Evolutionary conservation across 495 filamentous ascomycete genomes (phyloP).

Genomic region (Neurospora sp.): DNA sequence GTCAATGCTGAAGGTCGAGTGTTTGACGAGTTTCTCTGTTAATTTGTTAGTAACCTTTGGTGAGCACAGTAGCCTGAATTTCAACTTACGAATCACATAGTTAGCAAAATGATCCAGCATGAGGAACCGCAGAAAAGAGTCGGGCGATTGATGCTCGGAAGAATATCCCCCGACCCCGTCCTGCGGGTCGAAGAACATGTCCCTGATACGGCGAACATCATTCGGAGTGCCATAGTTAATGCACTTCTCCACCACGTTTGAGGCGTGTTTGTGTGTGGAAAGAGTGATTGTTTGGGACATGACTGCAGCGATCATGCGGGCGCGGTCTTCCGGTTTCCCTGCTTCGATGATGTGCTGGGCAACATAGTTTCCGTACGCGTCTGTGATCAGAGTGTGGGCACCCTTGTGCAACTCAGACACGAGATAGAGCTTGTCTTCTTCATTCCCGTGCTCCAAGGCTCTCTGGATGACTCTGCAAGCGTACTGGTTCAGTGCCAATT

Average conservation of each 20-base stretch:
- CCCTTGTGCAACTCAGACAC: conserved; percentile 71
- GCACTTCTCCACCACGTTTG: conserved; percentile 95
- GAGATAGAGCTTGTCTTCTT: conserved; percentile 57
- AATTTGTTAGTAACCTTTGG: conserved; percentile 21
- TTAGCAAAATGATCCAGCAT: conserved; percentile 93
- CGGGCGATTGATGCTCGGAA: conserved; percentile 18
- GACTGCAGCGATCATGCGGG: conserved; percentile 62
- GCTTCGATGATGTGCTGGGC: conserved; percentile 87
- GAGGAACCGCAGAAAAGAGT: conserved; percentile 57
- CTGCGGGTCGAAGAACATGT: conserved; percentile 47
- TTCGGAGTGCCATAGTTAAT: conserved; percentile 62
- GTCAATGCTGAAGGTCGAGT: not conserved
- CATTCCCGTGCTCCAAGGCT: conserved; percentile 77
- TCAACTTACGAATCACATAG: conserved; percentile 86
- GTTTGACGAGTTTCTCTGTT: conserved; percentile 28
- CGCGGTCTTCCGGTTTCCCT: conserved; percentile 66
- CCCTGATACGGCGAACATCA: conserved; percentile 62
- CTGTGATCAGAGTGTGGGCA: conserved; percentile 61
- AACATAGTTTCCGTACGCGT: conserved; percentile 96
- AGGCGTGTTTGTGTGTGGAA: conserved; percentile 94
- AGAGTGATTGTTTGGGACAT: conserved; percentile 58
- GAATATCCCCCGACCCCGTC: conserved; percentile 33
- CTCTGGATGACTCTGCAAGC: conserved; percentile 92
- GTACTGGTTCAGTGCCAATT: conserved; percentile 70
- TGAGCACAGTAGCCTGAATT: no score